These are phyloP conservation scores for Violaceomyces palustris DNA, from an alignment of 1,284 basidiomycete genomes.

Conservation along the genomic window DNA sequence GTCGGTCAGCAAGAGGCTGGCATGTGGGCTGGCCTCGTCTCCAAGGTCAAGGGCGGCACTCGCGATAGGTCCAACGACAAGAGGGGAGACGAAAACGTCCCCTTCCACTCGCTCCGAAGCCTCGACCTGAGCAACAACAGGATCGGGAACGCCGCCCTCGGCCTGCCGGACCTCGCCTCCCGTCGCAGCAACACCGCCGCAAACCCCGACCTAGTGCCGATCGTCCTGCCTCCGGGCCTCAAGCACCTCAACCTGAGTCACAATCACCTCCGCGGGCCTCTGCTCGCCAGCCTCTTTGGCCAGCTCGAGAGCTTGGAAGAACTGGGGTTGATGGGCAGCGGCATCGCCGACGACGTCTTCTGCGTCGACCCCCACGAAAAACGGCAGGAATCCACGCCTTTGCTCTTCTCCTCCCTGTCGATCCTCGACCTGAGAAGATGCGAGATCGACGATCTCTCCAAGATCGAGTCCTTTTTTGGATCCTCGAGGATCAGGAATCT, in stretches of 20 bases:
- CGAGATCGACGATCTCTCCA: constrained; percentile 33
- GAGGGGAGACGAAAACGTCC: background rate
- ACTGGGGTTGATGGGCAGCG: constrained; percentile 37
- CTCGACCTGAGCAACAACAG: constrained; percentile 40
- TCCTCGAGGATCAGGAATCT: constrained; percentile 20
- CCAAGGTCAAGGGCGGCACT: no score
- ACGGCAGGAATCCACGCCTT: background rate
- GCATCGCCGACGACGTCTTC: constrained; percentile 39
- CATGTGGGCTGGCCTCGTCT: constrained; percentile 31
- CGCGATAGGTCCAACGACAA: constrained; percentile 5
- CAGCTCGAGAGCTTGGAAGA: constrained; percentile 15
- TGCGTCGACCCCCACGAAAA: constrained; percentile 1
- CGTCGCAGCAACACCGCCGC: constrained; percentile 7
- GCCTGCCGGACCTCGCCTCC: constrained; percentile 13
- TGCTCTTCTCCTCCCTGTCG: constrained; percentile 10
- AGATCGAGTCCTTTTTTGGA: constrained; percentile 31
- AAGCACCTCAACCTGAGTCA: constrained; percentile 29
- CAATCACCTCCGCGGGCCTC: constrained; percentile 38
- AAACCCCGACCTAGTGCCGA: background rate
- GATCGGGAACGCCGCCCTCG: constrained; percentile 29
- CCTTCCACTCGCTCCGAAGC: constrained; percentile 23
- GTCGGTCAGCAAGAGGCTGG: constrained; percentile 23
- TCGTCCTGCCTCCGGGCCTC: constrained; percentile 26
- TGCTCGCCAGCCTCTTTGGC: constrained; percentile 17
- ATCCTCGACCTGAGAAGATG: constrained; percentile 39